Evolutionary conservation across 2,329 filamentous ascomycete genomes (phyloP), one percentile per base, ranked within the genome.

Genomic region (Paramyrothecium roridum): DNA sequence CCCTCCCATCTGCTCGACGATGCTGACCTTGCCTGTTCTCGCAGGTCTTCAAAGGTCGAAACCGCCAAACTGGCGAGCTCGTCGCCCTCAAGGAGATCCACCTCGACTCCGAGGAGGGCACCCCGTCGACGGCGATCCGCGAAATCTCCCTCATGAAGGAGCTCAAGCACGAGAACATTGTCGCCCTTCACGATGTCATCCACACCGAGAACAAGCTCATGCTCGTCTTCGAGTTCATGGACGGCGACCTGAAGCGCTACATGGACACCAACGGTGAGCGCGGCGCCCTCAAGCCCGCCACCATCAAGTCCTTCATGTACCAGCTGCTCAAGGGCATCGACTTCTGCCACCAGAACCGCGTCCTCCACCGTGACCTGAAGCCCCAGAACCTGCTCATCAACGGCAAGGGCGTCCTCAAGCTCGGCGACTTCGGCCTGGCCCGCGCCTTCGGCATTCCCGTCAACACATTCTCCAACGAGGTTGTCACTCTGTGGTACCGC

Each of bases 101-200:
- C 71, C 90, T 99, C 59, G 95, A 99, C 74, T 96, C 91, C 51
- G 95, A 99, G 79, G 95, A 99, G 78, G 95, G 95, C 65, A 99
- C 95, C 0, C 95, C 95, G 3, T 96, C 90, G 52, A 99, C 95
- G 0, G 95, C 95, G 49, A 99, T 99, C 71, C 91, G 95, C 67
- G 95, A 99, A 75, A 99, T 99, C 67, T 97, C 93, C 1, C 82
- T 99, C 55, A 98, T 99, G 95, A 99, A 99, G 76, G 95, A 99
- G 76, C 83, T 99, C 63, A 98, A 98, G 76, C 95, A 99, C 75
- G 93, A 97, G 72, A 98, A 97, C 70, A 98, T 99, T 63, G 93
- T 99, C 65, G 91, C 89, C 56, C 86, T 99, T 6, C 91, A 98
- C 81, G 95, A 99, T 80, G 95, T 99, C 55, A 98, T 99, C 67